Base-by-base conservation (phyloP, 768 basidiomycete species). In the Candolleomyces aberdarensis region DNA sequence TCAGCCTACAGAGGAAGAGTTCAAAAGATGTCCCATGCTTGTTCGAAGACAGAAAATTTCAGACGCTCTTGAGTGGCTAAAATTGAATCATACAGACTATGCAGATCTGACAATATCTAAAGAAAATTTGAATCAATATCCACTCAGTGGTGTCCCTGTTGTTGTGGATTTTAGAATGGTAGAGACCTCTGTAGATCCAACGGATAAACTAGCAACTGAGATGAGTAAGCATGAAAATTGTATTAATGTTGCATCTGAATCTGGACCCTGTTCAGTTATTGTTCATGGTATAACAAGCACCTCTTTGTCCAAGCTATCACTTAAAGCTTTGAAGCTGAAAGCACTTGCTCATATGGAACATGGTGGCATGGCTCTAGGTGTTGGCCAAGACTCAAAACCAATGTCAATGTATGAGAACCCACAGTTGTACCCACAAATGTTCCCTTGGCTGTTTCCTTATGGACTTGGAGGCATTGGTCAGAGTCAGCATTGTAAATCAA, bases 31-130 rank as follows among this genome's bases (percentile, higher is more conserved):
- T 0, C 69, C 67, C 15, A 53, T 71, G 57, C 59, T 70, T 1
- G 74, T 75, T 0, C 26, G 71, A 14, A 20, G 60, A 31, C 62
- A 65, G 5, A 58, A 62, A 36, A 71, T 73, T 0, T 32, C 15
- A 15, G 19, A 26, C 9, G 70, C 72, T 1, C 57, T 73, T 2
- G 62, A 73, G 11, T 72, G 70, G 71, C 47, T 72, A 14, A 70
- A 64, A 19, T 26, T 71, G 0, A 72, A 72, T 63, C 71, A 72
- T 56, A 3, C 3, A 50, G 71, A 66, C 48, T 72, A 71, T 60
- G 13, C 0, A 31, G 66, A 72, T 61, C 47, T 74, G 0, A 55
- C 60, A 0, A 68, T 74, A 6, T 63, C 63, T 15, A 2, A 63
- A 9, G 58, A 64, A 10, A 70, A 57, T 44, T 62, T 65, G 15